Conservation (phyloP, 1,284 basidiomycete species). For the Apiotrichum sp. region DNA sequence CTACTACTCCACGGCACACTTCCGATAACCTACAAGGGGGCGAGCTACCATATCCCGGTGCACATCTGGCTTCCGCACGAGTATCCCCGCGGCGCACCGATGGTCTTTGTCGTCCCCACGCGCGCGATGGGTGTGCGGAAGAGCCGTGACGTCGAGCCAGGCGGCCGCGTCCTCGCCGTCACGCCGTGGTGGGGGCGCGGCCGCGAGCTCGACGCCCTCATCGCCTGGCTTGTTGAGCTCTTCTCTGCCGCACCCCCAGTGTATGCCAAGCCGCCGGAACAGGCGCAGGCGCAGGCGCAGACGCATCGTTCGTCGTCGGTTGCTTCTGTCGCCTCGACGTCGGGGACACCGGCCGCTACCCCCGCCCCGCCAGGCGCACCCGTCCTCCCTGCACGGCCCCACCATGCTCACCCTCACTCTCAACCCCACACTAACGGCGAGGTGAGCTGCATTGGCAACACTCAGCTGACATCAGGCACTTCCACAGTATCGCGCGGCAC, state of each 20-base stretch:
- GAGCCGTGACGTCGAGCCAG: constrained; percentile 70
- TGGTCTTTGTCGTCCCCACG: constrained; percentile 91
- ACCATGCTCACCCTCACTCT: too few relatives aligned
- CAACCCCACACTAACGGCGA: neutral
- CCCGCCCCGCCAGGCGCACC: neutral
- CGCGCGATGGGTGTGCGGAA: constrained; percentile 81
- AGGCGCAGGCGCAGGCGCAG: neutral
- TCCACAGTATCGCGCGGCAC: constrained; percentile 24
- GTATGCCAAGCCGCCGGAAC: constrained; percentile 66
- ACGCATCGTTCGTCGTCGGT: too few relatives aligned
- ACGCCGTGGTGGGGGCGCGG: too few relatives aligned
- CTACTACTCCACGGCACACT: constrained; percentile 86
- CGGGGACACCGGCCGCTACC: neutral
- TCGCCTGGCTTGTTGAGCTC: constrained; percentile 49
- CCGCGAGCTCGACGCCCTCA: constrained; percentile 23
- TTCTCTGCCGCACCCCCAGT: constrained; percentile 85
- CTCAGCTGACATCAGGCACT: constrained; percentile 12
- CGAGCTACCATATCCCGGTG: constrained; percentile 89
- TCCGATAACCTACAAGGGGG: constrained; percentile 70
- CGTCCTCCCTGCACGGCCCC: neutral
- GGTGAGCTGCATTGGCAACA: neutral
- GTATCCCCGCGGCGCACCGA: constrained; percentile 73
- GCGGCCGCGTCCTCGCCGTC: constrained; percentile 52
- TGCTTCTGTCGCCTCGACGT: neutral
- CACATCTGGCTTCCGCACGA: constrained; percentile 79